These are phyloP conservation scores for Fonsecaea pedrosoi DNA, from an alignment of 2,329 filamentous ascomycete species.

Conservation along the genomic window DNA sequence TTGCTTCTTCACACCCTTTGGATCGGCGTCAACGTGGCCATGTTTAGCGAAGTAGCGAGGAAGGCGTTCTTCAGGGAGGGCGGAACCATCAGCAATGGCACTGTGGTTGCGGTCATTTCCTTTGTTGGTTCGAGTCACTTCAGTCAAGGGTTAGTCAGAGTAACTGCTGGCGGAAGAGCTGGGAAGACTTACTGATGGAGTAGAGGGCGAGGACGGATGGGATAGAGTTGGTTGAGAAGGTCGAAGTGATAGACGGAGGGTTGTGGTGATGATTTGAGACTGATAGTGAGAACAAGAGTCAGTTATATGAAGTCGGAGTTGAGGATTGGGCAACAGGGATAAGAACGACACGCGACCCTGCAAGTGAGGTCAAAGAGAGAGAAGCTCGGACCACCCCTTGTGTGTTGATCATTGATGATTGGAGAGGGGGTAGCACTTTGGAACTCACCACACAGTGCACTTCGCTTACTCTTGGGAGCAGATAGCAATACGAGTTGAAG, in stretches of 20 bases:
- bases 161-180: slow-evolving; percentile 1
- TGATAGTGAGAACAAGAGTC: slow-evolving; percentile 28
- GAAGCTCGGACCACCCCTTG: slow-evolving; percentile 36
- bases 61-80: slow-evolving; percentile 72
- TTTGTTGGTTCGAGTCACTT: slow-evolving; percentile 99
- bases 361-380: slow-evolving; percentile 21
- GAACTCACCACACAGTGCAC: slow-evolving; percentile 28
- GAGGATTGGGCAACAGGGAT: slow-evolving; percentile 18
- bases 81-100: slow-evolving; percentile 76
- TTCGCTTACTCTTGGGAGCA: slow-evolving; percentile 13
- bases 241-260: slow-evolving; percentile 19
- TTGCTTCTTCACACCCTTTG: slow-evolving; percentile 96
- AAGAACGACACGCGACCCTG: slow-evolving; percentile 34
- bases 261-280: slow-evolving; percentile 29
- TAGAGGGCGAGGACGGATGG: not conserved
- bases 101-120: slow-evolving; percentile 90
- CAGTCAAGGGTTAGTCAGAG: slow-evolving; percentile 12
- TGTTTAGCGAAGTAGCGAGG: slow-evolving; percentile 94
- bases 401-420: slow-evolving; percentile 19
- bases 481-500: slow-evolving; percentile 7
- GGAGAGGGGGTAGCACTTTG: slow-evolving; percentile 2
- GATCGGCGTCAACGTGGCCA: slow-evolving; percentile 79
- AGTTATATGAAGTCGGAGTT: slow-evolving; percentile 32
- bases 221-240: slow-evolving; percentile 19
- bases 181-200: slow-evolving; percentile 36